Base-by-base conservation (phyloP, 75 land plant genomes). In the Larix kaempferi region DNA sequence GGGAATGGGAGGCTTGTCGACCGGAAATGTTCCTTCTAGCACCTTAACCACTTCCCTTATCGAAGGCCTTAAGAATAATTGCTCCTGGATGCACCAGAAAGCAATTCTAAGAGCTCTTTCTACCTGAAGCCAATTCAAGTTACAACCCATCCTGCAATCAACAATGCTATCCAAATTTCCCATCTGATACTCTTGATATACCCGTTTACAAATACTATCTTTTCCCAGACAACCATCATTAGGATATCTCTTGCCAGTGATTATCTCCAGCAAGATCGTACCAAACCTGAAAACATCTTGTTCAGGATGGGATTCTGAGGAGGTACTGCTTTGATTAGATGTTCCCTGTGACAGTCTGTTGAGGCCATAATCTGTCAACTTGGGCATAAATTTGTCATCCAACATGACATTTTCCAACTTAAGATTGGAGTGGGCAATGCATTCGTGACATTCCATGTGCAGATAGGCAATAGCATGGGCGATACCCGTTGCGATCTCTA, bases 231-330 rank as follows among this genome's bases (percentile, higher is more conserved):
- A 61, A 26, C 25, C 80, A 44, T 7, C 33, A 19, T 56, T 59
- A 23, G 49, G 59, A 57, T 81, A 54, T 52, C 62, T 67, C 82
- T 58, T 79, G 37, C 82, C 84, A 62, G 59, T 56, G n/a, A 80
- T 57, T 7, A 82, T 74, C 59, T 80, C 52, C 56, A 82, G 59
- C 65, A 82, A 21, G 52, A 82, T 55, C 76, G n/a, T 22, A 16
- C 84, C 84, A 73, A 82, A 80, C 26, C 59, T 82, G 71, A 39
- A 82, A 57, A 82, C 81, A 82, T 82, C 84, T 62, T 44, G 62
- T 58, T 80, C 81, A 11, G 77, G 69, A 13, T 62, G 55, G 11
- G 81, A 74, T 64, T 80, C 81, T 6, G 77, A 80, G 41, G 78
- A 56, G 14, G 80, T 75, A n/a, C 59, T 33, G 22, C 39, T 39